Evolutionary conservation across 306 rosid genomes (phyloP).

Genomic region (Amphicarpaea edgeworthii): DNA sequence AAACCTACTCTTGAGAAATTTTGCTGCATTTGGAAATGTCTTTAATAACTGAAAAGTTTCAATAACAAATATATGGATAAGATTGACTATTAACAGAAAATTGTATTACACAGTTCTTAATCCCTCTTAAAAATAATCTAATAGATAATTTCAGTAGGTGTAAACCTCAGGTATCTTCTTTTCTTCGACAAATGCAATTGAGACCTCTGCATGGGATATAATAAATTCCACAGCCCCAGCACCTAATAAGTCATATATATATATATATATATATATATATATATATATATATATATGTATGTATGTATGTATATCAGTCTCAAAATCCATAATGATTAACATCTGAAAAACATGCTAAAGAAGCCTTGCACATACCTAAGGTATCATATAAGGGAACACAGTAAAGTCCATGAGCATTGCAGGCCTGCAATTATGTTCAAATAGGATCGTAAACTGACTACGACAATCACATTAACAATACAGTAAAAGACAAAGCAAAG

Average conservation of each 20-base stretch:
- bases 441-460: no score
- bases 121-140: constrained; percentile 16
- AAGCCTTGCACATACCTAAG: constrained; percentile 63
- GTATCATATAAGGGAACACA: constrained; percentile 95
- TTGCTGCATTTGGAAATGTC: constrained; percentile 68
- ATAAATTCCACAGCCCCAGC: constrained; percentile 86
- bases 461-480: no score
- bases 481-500: background rate
- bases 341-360: constrained; percentile 39
- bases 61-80: constrained; percentile 26
- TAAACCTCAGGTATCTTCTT: constrained; percentile 86
- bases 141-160: constrained; percentile 2
- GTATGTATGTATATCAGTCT: constrained; percentile 29
- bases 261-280: no score
- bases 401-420: constrained; percentile 92
- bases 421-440: constrained; percentile 78
- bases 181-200: constrained; percentile 80
- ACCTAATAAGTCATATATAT: constrained; percentile 65
- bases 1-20: constrained; percentile 71
- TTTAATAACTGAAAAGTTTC: constrained; percentile 72
- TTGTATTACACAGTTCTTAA: background rate
- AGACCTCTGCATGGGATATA: constrained; percentile 79
- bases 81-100: constrained; percentile 18
- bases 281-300: no score
- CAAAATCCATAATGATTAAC: constrained; percentile 12